These are phyloP conservation scores for Heliosperma pusillum DNA, from an alignment of 148 eudicot species.

Conservation along the genomic window DNA sequence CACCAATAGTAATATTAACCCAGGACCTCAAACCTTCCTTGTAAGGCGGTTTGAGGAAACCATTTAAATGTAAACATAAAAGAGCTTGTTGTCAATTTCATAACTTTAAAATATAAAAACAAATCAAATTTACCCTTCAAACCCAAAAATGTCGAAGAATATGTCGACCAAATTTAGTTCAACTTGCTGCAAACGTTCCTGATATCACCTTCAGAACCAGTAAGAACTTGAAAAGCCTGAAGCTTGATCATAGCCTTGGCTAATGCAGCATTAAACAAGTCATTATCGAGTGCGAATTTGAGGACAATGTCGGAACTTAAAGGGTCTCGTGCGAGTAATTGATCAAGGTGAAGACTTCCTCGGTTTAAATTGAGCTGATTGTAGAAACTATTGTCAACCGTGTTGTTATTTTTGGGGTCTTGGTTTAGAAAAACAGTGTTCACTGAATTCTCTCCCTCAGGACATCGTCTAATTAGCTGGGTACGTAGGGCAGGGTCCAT, in stretches of 20 bases:
- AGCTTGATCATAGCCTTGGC: conserved; percentile 24
- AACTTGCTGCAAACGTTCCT: conserved; percentile 19
- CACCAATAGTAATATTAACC: background rate
- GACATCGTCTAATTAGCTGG: background rate
- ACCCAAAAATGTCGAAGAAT: too few relatives aligned
- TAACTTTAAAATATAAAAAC: too few relatives aligned
- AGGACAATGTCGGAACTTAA: background rate
- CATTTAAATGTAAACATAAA: too few relatives aligned
- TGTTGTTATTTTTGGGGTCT: conserved; percentile 21
- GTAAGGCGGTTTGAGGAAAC: too few relatives aligned
- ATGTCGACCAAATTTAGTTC: background rate
- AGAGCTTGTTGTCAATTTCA: too few relatives aligned
- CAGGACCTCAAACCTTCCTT: background rate
- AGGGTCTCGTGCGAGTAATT: conserved; percentile 5
- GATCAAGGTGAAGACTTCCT: conserved; percentile 23
- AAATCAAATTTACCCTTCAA: too few relatives aligned
- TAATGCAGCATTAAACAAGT: background rate
- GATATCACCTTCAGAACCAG: conserved; percentile 21
- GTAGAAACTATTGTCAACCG: conserved; percentile 17
- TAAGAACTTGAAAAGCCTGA: conserved; percentile 28
- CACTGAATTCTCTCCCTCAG: background rate
- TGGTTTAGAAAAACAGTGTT: conserved; percentile 15
- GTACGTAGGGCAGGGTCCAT: conserved; percentile 19
- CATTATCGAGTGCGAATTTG: background rate
- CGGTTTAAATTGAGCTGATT: conserved; percentile 13